Base-by-base conservation (phyloP, 1,284 basidiomycete genomes). In the Apiotrichum akiyoshidainum region DNA sequence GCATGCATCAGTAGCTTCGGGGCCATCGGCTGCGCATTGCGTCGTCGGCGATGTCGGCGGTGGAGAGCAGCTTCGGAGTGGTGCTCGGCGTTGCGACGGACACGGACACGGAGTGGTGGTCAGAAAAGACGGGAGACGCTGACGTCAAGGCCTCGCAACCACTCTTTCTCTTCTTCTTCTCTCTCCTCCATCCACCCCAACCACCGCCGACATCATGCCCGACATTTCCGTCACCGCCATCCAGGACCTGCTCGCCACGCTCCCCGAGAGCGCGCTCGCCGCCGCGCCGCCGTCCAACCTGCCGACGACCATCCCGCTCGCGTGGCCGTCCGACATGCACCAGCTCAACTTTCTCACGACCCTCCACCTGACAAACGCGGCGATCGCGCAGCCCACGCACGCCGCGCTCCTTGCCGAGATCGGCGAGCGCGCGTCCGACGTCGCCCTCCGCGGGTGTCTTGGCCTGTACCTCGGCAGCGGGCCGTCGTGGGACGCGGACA, bases 281-380 rank as follows among this genome's bases (percentile, higher is more conserved):
- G n/a, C 52, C 2, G 58, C 66, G 1, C 59, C 66, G 2, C 54
- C 59, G n/a, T 61, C 68, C 0, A 59, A 69, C 53, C 65, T 71
- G 12, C 71, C 71, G 7, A 65, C 60, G 14, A 53, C 58, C 16
- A 61, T 73, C 5, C 71, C 71, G 6, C 64, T 73, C 7, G 58
- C 70, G 16, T 69, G 71, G 59, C 70, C 71, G 0, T 55, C 70
- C 21, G 59, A 63, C 16, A 53, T 69, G 5, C 71, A 73, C 54
- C 50, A 58, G 17, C 52, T 68, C 68, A 73, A 73, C 65, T 51
- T 68, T 37, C 61, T 72, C 34, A 53, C 65, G 17, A 57, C 61
- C 16, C 60, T 72, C 19, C 70, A 72, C 52, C 55, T 72, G 19
- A 48, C 68, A 12, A 33, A 59, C 49, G 33, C 55, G 7, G 39